Percentiles rank a stretch among this genome's conserved stretches.
phyloP scores from a whole-genome alignment of 352 stramenopile species.

The Thraustochytrium striatum region DNA sequence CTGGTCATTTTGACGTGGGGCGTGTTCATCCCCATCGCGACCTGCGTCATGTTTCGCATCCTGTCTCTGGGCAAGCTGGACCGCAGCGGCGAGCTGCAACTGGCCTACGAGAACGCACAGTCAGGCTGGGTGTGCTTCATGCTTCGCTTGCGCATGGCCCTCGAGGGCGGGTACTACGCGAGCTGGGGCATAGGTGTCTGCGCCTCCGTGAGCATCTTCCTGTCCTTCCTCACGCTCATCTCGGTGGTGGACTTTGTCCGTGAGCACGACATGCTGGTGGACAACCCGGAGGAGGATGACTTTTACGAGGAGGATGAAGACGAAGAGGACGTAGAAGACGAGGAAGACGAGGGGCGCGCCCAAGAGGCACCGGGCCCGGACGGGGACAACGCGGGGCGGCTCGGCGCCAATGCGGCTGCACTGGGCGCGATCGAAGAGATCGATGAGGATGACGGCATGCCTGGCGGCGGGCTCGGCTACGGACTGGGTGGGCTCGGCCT shows the following conservation, averaged over 20 bases:
- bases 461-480: no score
- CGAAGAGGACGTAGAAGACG: conserved; percentile 44
- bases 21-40: conserved; percentile 37
- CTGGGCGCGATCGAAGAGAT: neutral
- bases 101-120: neutral
- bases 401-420: neutral
- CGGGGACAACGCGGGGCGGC: neutral
- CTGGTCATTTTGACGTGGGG: conserved; percentile 16
- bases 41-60: conserved; percentile 45
- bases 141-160: conserved; percentile 19
- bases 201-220: conserved; percentile 20
- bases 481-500: no score
- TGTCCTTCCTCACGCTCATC: conserved; percentile 44
- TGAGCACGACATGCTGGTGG: conserved; percentile 22
- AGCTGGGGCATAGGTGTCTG: conserved; percentile 37
- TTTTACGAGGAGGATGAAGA: conserved; percentile 55
- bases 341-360: conserved; percentile 11
- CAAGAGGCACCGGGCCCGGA: neutral
- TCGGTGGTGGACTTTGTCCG: conserved; percentile 43
- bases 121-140: neutral
- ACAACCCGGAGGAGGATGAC: conserved; percentile 64
- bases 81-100: neutral
- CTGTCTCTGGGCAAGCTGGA: conserved; percentile 42
- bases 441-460: neutral
- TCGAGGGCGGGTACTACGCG: conserved; percentile 27